Evolutionary conservation across 192 early-diverging fungal species (phyloP).

Genomic region (Radiomyces spectabilis): DNA sequence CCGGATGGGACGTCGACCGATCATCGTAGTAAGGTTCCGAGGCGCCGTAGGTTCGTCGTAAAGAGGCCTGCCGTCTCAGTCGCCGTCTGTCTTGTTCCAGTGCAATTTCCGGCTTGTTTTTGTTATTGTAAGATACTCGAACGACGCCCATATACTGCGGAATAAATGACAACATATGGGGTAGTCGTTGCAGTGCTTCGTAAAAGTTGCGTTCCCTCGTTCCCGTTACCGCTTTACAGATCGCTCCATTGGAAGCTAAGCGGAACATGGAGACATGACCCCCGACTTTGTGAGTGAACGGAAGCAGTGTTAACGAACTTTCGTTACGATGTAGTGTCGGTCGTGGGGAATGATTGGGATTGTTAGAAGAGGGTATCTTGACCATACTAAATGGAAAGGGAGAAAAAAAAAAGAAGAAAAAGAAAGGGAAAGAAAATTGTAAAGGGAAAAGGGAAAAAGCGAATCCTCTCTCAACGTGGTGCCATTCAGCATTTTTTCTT

Average conservation of each 20-base stretch:
- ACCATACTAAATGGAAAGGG: background rate
- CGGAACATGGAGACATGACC: slow-evolving; percentile 94
- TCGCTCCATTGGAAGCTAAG: slow-evolving; percentile 92
- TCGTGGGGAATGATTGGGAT: background rate
- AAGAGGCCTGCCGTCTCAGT: slow-evolving; percentile 45
- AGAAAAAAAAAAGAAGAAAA: background rate
- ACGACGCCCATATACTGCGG: slow-evolving; percentile 90
- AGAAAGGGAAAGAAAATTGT: background rate
- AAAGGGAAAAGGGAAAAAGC: background rate
- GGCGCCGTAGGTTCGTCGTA: slow-evolving; percentile 6
- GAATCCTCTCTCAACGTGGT: background rate
- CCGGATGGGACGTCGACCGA: background rate
- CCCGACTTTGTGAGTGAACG: slow-evolving; percentile 82
- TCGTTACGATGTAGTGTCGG: background rate
- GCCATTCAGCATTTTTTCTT: too few relatives aligned
- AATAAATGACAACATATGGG: slow-evolving; percentile 80
- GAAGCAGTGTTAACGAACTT: slow-evolving; percentile 56
- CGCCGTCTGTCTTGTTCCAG: slow-evolving; percentile 89
- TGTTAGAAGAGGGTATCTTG: background rate
- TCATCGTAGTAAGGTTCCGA: slow-evolving; percentile 16
- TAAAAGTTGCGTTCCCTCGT: slow-evolving; percentile 88
- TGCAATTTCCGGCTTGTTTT: slow-evolving; percentile 68
- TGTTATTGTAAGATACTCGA: slow-evolving; percentile 76
- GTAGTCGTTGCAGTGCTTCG: slow-evolving; percentile 74
- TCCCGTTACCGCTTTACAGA: slow-evolving; percentile 91